These are phyloP conservation scores for Cornus controversa DNA, from an alignment of 148 eudicot genomes.

Conservation along the genomic window DNA sequence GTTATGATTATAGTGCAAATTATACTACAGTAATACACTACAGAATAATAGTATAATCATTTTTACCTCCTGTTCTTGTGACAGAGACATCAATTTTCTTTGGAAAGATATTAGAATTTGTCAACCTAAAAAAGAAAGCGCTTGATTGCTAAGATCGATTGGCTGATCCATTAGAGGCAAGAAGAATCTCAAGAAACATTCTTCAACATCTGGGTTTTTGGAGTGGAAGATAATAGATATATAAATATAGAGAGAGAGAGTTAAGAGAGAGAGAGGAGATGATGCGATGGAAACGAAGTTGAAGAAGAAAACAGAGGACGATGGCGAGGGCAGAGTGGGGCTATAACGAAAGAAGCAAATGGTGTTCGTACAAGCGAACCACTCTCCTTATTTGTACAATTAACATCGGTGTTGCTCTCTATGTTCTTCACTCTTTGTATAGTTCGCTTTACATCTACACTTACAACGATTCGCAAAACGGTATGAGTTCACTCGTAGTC, in stretches of 20 bases:
- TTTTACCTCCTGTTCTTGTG: not conserved
- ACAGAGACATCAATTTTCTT: not conserved
- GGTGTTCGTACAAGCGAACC: conserved; percentile 74
- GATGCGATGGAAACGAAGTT: conserved; percentile 55
- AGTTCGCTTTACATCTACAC: conserved; percentile 64
- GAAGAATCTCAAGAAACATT: not conserved
- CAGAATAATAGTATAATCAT: not conserved
- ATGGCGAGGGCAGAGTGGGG: conserved; percentile 69
- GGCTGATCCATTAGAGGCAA: conserved; percentile 6
- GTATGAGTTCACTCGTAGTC: conserved; percentile 16
- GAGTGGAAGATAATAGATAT: not conserved
- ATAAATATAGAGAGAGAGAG: conserved; percentile 2
- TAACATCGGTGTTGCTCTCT: conserved; percentile 71
- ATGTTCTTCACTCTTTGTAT: conserved; percentile 66
- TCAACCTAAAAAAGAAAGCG: not conserved
- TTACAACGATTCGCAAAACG: conserved; percentile 30
- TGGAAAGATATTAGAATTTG: not conserved
- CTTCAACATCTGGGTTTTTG: not conserved
- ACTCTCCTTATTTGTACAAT: conserved; percentile 71
- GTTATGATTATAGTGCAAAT: not conserved
- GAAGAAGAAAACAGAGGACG: conserved; percentile 21
- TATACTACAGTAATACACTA: not conserved
- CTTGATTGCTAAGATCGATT: not conserved
- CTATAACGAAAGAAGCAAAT: conserved; percentile 43
- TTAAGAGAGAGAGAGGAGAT: conserved; percentile 18